Base-by-base conservation (phyloP, 768 basidiomycete species). In the Auriscalpium microsporum region DNA sequence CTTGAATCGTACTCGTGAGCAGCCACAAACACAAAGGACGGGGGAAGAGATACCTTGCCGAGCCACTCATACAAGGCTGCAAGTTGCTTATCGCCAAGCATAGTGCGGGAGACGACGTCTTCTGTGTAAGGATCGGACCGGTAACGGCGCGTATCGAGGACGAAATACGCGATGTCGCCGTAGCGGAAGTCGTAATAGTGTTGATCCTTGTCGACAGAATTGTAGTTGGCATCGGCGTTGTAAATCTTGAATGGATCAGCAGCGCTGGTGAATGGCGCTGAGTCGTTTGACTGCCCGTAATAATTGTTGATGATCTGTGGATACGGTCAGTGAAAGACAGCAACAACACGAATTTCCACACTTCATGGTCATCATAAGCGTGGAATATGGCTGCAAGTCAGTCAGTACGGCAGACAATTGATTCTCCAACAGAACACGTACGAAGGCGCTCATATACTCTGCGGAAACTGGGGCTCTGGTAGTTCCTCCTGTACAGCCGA, bases 321-420 rank as follows among this genome's bases (percentile, higher is more conserved):
- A 34, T 49, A 45, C 50, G 10, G 53, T 65, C 23, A 63, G 50
- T 11, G 52, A 10, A 34, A 7, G 11, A 28, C 47, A 52, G 34
- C 42, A 58, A 7, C 36, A 14, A 33, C 5, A n/a, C 63, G 45
- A 33, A 8, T n/a, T 19, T 33, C 4, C 16, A 4, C 55, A 79
- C 82, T 70, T 86, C 86, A 61, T 88, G 86, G 64, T 88, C 86
- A 63, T 88, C 86, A 62, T 83, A 87, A 21, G 82, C 78, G 62
- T 83, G 78, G 56, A 86, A 73, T 28, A 86, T 76, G 9, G 85
- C 86, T 87, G 60, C 14, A 28, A 42, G 17, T 33, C n/a, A 17
- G 45, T 50, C 28, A 50, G 48, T 34, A 42, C 48, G 14, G 14
- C 28, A 34, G 57, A 58, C 35, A 45, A 45, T 21, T 52, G 9